A percentile compares a stretch with the other conserved stretches of the same genome.
phyloP scores from a whole-genome alignment of 1,139 yeast species.

The Yamadazyma diddensiae region DNA sequence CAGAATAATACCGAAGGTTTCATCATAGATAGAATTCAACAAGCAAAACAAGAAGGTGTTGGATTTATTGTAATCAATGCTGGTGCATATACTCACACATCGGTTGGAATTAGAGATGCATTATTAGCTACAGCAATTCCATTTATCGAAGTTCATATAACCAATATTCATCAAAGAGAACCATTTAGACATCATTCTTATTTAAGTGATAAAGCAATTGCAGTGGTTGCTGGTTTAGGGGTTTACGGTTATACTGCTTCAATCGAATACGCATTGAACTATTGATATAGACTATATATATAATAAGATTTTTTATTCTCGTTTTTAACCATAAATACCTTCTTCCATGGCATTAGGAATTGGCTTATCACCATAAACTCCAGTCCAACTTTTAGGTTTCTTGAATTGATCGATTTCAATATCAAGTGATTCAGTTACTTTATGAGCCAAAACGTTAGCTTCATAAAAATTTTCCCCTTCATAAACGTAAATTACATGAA shows the following conservation, averaged over 20 bases:
- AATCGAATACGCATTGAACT: conserved; percentile 44
- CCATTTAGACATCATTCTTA: conserved; percentile 49
- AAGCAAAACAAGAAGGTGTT: conserved; percentile 39
- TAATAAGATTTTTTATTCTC: background rate
- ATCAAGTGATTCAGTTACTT: conserved; percentile 28
- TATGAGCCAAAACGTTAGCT: conserved; percentile 55
- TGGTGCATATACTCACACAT: conserved; percentile 52
- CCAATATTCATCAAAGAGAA: conserved; percentile 49
- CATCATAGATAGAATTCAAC: conserved; percentile 44
- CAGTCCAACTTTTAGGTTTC: conserved; percentile 77
- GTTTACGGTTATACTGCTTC: conserved; percentile 50
- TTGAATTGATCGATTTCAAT: conserved; percentile 20
- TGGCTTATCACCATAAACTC: conserved; percentile 75
- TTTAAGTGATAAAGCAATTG: conserved; percentile 47
- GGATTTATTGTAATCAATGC: conserved; percentile 46
- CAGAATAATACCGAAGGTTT: conserved; percentile 50
- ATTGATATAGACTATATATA: conserved; percentile 14
- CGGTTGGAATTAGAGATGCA: conserved; percentile 50
- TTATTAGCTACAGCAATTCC: conserved; percentile 47
- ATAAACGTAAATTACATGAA: conserved; percentile 57
- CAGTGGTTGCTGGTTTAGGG: conserved; percentile 47
- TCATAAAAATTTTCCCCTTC: conserved; percentile 88
- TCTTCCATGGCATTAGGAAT: conserved; percentile 70
- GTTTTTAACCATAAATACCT: conserved; percentile 61
- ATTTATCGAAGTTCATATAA: conserved; percentile 47